Percentiles rank a stretch among this genome's conserved stretches.
These are phyloP conservation scores for Ophiostoma sp. DNA, from an alignment of 2,329 filamentous ascomycete genomes.

Conservation along the genomic window DNA sequence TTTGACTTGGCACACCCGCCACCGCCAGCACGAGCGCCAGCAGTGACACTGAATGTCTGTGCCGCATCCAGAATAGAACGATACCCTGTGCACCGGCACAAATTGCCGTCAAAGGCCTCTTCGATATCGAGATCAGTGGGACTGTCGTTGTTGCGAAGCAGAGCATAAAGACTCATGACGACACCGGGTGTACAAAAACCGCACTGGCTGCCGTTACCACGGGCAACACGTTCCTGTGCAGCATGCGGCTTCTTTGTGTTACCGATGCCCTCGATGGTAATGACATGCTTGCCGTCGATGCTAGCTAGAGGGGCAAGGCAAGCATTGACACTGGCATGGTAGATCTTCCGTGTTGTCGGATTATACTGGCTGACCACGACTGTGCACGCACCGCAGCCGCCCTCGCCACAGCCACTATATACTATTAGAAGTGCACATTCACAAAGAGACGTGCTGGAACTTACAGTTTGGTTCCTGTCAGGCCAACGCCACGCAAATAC, in stretches of 20 bases:
- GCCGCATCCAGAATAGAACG: conserved; percentile 90
- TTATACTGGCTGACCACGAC: conserved; percentile 93
- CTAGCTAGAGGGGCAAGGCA: conserved; percentile 89
- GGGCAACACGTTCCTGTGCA: conserved; percentile 83
- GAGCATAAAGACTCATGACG: conserved; percentile 93
- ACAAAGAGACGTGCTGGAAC: conserved; percentile 25
- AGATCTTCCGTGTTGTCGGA: conserved; percentile 84
- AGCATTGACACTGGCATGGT: conserved; percentile 94
- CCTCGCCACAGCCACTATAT: conserved; percentile 80
- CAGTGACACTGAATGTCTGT: conserved; percentile 68
- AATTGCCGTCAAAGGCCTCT: conserved; percentile 93
- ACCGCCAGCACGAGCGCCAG: conserved; percentile 33
- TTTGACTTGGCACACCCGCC: conserved; percentile 47
- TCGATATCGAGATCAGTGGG: conserved; percentile 81
- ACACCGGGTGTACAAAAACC: conserved; percentile 96
- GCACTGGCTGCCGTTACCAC: conserved; percentile 81
- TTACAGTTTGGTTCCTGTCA: conserved; percentile 88
- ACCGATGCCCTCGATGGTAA: conserved; percentile 95
- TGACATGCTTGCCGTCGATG: conserved; percentile 95
- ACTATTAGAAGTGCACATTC: not conserved
- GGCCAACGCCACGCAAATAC: conserved; percentile 84
- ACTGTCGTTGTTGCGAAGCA: conserved; percentile 74
- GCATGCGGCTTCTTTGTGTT: conserved; percentile 82
- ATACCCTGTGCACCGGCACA: conserved; percentile 94
- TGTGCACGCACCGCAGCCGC: conserved; percentile 93